phyloP scores from a whole-genome alignment of 768 basidiomycete species.

The Pisolithus albus region DNA sequence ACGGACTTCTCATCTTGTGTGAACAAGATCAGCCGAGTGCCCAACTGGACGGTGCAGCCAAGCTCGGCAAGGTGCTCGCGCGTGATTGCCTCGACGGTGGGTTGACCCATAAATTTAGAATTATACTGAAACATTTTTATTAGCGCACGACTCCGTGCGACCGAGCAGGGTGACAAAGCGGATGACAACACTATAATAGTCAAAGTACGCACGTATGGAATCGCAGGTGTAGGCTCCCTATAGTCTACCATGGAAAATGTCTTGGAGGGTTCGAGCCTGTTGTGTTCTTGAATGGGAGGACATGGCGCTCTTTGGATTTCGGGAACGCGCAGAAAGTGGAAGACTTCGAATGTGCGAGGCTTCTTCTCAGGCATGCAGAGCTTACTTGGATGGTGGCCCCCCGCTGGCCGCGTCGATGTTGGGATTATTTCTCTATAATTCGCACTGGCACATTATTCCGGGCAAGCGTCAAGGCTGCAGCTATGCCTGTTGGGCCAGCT shows the following conservation, averaged over 20 bases:
- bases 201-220: conserved; percentile 21
- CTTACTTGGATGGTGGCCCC: conserved; percentile 2
- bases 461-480: conserved; percentile 19
- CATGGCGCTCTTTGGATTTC: conserved; percentile 29
- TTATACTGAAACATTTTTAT: conserved; percentile 3
- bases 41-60: conserved; percentile 31
- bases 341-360: conserved; percentile 42
- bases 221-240: conserved; percentile 18
- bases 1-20: conserved; percentile 23
- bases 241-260: conserved; percentile 1
- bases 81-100: conserved; percentile 22
- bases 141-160: background rate
- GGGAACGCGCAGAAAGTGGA: conserved; percentile 33
- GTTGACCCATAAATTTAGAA: conserved; percentile 18
- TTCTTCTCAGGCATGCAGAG: conserved; percentile 7
- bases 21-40: too few relatives aligned
- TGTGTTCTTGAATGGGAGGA: conserved; percentile 29
- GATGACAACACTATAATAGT: too few relatives aligned
- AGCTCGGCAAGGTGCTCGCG: conserved; percentile 15
- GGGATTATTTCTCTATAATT: conserved; percentile 12
- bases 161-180: too few relatives aligned
- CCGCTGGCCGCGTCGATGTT: conserved; percentile 3
- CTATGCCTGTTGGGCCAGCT: conserved; percentile 18
- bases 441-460: conserved; percentile 20
- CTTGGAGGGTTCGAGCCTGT: conserved; percentile 15